Conservation (phyloP, 768 basidiomycete species). For the Tricholoma terreum region DNA sequence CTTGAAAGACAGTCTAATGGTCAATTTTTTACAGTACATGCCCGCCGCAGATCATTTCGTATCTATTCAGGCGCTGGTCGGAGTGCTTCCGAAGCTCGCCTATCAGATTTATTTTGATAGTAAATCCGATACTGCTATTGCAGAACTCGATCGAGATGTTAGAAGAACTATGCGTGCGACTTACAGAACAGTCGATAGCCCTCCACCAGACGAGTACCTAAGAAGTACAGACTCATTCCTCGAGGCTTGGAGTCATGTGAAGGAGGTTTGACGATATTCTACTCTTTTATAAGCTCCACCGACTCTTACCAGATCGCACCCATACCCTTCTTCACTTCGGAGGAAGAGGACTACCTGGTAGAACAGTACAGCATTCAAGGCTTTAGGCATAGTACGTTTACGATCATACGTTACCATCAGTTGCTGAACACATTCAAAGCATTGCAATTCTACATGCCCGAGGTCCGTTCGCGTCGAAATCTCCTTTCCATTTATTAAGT, state of each 20-base stretch:
- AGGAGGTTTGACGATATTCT: conserved; percentile 32
- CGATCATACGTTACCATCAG: background rate
- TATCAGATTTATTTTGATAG: conserved; percentile 66
- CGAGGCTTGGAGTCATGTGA: conserved; percentile 45
- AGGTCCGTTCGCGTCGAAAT: conserved; percentile 32
- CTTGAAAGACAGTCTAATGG: background rate
- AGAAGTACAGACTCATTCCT: conserved; percentile 48
- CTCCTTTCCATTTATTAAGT: background rate
- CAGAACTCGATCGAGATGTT: conserved; percentile 55
- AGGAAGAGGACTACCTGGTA: conserved; percentile 71
- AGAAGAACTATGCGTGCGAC: conserved; percentile 56
- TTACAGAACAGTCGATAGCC: conserved; percentile 47
- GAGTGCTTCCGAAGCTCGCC: conserved; percentile 46
- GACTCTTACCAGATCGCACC: conserved; percentile 46
- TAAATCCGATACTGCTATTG: conserved; percentile 43
- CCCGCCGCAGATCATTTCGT: conserved; percentile 47
- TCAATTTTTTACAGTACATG: conserved; percentile 50
- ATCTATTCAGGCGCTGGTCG: conserved; percentile 39
- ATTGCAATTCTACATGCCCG: conserved; percentile 60
- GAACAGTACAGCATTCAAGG: conserved; percentile 57
- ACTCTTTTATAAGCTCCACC: no score
- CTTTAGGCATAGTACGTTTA: conserved; percentile 57
- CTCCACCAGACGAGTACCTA: conserved; percentile 56
- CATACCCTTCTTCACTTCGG: conserved; percentile 54
- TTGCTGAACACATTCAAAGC: conserved; percentile 33